Evolutionary conservation across 2,329 filamentous ascomycete genomes (phyloP).

Genomic region (Sclerotinia spermophila): DNA sequence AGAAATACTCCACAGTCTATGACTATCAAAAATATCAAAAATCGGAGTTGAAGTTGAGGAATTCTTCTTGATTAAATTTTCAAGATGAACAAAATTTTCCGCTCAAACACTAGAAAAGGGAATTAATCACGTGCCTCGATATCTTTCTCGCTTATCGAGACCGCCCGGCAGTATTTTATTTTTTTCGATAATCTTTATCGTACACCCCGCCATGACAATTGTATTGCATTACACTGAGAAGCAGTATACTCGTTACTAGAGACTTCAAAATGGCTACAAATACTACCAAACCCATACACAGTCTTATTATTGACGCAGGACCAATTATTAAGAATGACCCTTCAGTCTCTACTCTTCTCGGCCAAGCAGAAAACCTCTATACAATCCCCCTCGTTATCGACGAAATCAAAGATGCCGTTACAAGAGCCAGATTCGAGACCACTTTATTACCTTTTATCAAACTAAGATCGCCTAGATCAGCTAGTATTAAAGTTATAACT

Average conservation of each 20-base stretch:
- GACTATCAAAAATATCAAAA: conserved; percentile 2
- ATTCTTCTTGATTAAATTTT: conserved; percentile 8
- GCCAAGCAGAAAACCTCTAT: conserved; percentile 70
- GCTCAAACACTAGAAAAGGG: conserved; percentile 14
- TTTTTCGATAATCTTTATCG: conserved; percentile 19
- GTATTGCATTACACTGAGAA: not conserved
- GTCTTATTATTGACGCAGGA: conserved; percentile 83
- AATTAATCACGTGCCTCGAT: not conserved
- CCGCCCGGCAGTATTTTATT: conserved; percentile 17
- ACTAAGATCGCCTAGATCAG: conserved; percentile 67
- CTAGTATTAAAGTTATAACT: conserved; percentile 74
- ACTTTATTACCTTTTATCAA: conserved; percentile 82
- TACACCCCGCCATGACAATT: conserved; percentile 24
- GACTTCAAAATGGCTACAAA: conserved; percentile 30
- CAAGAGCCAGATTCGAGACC: conserved; percentile 76
- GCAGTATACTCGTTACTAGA: not conserved
- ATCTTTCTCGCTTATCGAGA: conserved; percentile 18
- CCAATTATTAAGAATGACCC: conserved; percentile 93
- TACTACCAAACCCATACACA: conserved; percentile 66
- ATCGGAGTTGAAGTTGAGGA: conserved; percentile 1
- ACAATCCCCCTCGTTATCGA: conserved; percentile 82
- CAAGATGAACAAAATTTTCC: conserved; percentile 15
- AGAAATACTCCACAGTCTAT: conserved; percentile 1
- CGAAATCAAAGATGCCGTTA: conserved; percentile 83
- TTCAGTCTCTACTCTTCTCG: conserved; percentile 74